Conservation (phyloP, 495 filamentous ascomycete genomes). For the Collariella sp. region DNA sequence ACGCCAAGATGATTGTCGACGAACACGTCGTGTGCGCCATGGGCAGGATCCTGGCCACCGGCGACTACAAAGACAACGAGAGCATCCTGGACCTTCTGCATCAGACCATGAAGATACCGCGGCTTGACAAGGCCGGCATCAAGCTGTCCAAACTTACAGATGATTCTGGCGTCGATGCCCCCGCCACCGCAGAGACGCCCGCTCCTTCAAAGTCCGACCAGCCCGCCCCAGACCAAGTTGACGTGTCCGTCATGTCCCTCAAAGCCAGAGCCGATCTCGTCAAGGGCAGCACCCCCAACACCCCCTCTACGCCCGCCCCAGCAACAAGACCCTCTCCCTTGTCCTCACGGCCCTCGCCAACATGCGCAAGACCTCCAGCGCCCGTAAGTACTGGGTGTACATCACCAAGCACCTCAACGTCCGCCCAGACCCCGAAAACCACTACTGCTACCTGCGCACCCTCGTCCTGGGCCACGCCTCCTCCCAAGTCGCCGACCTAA, state of each 20-base stretch:
- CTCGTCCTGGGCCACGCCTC: conserved; percentile 57
- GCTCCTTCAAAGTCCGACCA: background rate
- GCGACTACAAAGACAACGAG: conserved; percentile 48
- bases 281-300: background rate
- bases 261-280: background rate
- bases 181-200: background rate
- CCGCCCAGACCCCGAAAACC: conserved; percentile 60
- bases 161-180: background rate
- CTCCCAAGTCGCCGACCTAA: conserved; percentile 40
- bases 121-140: conserved; percentile 27
- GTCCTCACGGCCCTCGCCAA: conserved; percentile 53
- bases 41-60: conserved; percentile 59
- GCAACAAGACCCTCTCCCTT: conserved; percentile 61
- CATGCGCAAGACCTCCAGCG: conserved; percentile 41
- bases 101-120: conserved; percentile 66
- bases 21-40: conserved; percentile 66
- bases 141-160: conserved; percentile 2
- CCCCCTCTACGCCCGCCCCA: conserved; percentile 41
- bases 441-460: conserved; percentile 55
- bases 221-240: background rate
- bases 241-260: background rate
- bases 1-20: conserved; percentile 59
- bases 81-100: conserved; percentile 63
- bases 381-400: conserved; percentile 62
- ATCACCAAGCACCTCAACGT: conserved; percentile 51